Evolutionary conservation across 192 early-diverging fungal species (phyloP).

Genomic region (Coemansia sp.): DNA sequence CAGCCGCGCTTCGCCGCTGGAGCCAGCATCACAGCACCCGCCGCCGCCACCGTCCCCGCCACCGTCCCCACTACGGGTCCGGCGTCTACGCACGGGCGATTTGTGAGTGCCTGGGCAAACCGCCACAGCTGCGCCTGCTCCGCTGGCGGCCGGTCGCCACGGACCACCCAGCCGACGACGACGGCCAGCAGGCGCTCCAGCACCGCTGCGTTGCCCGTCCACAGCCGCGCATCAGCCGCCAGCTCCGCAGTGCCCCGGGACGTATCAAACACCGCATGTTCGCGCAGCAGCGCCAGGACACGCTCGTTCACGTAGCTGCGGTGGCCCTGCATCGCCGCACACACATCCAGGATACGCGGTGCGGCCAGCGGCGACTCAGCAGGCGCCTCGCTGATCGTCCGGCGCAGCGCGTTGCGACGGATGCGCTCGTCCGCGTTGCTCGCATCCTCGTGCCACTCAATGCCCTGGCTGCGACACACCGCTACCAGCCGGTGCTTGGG

Average conservation of each 20-base stretch:
- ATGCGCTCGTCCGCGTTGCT: conserved; percentile 37
- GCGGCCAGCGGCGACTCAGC: conserved; percentile 17
- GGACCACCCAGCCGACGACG: conserved; percentile 22
- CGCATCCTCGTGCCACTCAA: conserved; percentile 44
- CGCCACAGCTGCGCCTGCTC: conserved; percentile 30
- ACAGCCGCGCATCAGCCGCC: conserved; percentile 6
- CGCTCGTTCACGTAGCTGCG: conserved; percentile 20
- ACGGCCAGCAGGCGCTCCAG: conserved; percentile 34
- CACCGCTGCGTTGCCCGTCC: conserved; percentile 26
- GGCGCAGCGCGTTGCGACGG: conserved; percentile 33
- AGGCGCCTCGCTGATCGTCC: conserved; percentile 12
- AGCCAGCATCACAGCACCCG: conserved; percentile 23
- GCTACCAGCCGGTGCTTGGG: conserved; percentile 21
- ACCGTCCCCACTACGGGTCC: too few relatives aligned
- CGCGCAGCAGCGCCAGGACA: conserved; percentile 3
- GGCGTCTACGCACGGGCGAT: too few relatives aligned
- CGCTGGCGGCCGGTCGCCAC: conserved; percentile 31
- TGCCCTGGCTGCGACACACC: conserved; percentile 12
- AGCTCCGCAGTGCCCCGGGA: conserved; percentile 16
- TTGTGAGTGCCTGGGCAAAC: conserved; percentile 7
- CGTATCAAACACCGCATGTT: conserved; percentile 9
- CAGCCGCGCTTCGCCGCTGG: conserved; percentile 20
- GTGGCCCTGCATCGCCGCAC: conserved; percentile 37
- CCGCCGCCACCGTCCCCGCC: conserved; percentile 4
- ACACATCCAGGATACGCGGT: conserved; percentile 14